Base-by-base conservation (phyloP, 176 grass and related monocot species). In the Poa pratensis region DNA sequence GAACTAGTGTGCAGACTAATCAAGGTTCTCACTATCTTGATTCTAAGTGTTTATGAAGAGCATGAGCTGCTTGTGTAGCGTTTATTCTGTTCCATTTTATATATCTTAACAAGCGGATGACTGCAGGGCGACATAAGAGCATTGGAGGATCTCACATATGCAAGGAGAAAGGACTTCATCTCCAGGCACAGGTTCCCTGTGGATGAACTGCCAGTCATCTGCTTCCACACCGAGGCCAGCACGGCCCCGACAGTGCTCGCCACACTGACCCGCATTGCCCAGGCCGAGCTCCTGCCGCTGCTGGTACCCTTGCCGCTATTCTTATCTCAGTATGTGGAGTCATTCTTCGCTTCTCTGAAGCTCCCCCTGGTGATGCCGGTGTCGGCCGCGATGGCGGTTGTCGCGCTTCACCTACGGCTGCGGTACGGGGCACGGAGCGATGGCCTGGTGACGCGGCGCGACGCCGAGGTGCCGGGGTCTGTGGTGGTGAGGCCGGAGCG, bases 131-230 rank as follows among this genome's bases (percentile, higher is more conserved):
- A 98, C 63, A 98, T 95, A 23, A 93, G 83, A 73, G 93, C 95
- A n/a, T 69, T 98, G 14, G 95, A 98, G 82, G 95, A 98, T 68
- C 87, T 95, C n/a, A 98, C 95, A 6, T 98, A 95, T 46, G 85
- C 85, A 46, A 95, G 85, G 87, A 86, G 95, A 62, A 95, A 83
- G 83, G 87, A 98, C 35, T 98, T 98, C 78, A 95, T 98, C 51
- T 74, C 91, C 18, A 95, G 80, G 79, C 89, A 95, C 85, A 93
- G 63, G 61, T 83, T 98, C 26, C 89, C 93, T 1, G 68, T 87
- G 14, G 86, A 95, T 12, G 83, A 95, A 48, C 52, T 98, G 26
- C 91, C 95, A 17, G 69, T 92, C 49, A 75, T 98, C 83, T 98
- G 93, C 87, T 98, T 98, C 85, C 95, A 98, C 80, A 95, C 95